Base-by-base conservation (phyloP, 2,329 filamentous ascomycete genomes). In the Aspergillus oerlinghausenensis region DNA sequence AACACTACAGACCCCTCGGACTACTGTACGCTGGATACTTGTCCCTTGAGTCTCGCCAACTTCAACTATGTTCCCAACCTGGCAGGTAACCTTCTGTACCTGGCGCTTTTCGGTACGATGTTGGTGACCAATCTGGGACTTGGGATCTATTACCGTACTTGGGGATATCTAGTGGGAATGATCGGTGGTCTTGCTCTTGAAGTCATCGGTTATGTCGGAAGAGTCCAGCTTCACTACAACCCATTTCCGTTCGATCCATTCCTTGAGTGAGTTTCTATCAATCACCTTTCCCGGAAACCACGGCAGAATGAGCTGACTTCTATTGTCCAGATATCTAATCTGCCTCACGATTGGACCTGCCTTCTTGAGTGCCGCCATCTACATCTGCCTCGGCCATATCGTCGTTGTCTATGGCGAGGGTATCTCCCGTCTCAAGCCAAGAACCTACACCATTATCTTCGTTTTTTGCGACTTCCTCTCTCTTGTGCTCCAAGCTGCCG, bases 381-480 rank as follows among this genome's bases (percentile, higher is more conserved):
- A 88, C 65, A 73, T 88, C 51, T 85, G 82, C 58, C 73, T 88
- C 11, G 69, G 71, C 3, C 70, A 70, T 47, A 72, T 77, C 50
- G 68, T 77, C 50, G 65, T 66, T 32, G 59, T 70, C 35, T 75
- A 72, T 55, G 72, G 69, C 50, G 63, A 67, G 25, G 55, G 66
- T 11, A 66, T 72, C 51, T 67, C 70, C n/a, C 65, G 66, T 38
- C 64, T 78, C 49, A 64, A 60, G 6, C 65, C 70, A 4, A 63
- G 63, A 19, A 70, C 66, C 35, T 73, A 72, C 61, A 70, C 70
- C 5, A 64, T 67, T 38, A 66, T 77, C 57, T 88, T 88, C 73
- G 82, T 88, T 63, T 78, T 82, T 51, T 86, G 82, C 72, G 86
- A 88, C 68, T 63, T 87, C 35, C 56, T 85, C 55, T 84, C 84